Conservation (phyloP, 202 grass and related monocot genomes). For the Schoenoplectus tabernaemontani region DNA sequence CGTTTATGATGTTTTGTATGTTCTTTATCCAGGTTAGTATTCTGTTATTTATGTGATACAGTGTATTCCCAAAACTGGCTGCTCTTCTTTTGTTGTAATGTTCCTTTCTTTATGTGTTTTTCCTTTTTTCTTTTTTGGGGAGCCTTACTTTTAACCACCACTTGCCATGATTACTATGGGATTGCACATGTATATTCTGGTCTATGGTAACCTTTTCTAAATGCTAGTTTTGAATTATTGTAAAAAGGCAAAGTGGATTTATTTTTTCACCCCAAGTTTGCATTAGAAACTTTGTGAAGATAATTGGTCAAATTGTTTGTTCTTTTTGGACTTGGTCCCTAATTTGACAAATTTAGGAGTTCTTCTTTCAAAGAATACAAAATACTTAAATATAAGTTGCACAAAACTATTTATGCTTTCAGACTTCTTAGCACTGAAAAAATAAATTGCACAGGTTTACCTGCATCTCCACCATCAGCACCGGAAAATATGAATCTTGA, state of each 20-base stretch:
- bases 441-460: slow-evolving; percentile 63
- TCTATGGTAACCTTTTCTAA: not conserved
- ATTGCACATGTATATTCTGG: not conserved
- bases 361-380: not conserved
- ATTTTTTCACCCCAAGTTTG: not conserved
- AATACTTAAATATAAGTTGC: not conserved
- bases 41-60: slow-evolving; percentile 15
- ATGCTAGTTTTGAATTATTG: not conserved
- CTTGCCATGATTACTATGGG: not conserved
- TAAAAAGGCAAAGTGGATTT: not conserved
- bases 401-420: not conserved
- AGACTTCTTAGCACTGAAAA: not conserved
- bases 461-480: slow-evolving; percentile 75
- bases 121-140: not conserved
- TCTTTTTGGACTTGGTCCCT: not conserved
- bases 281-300: not conserved
- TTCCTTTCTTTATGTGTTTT: not conserved
- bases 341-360: not conserved
- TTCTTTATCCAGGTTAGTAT: slow-evolving; percentile 86
- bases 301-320: not conserved
- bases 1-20: slow-evolving; percentile 73
- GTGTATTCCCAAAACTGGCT: not conserved
- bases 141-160: not conserved
- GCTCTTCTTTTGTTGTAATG: not conserved
- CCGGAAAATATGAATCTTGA: slow-evolving; percentile 29